These are phyloP conservation scores for Stagonosporopsis vannaccii DNA, from an alignment of 2,329 filamentous ascomycete species.

Conservation along the genomic window DNA sequence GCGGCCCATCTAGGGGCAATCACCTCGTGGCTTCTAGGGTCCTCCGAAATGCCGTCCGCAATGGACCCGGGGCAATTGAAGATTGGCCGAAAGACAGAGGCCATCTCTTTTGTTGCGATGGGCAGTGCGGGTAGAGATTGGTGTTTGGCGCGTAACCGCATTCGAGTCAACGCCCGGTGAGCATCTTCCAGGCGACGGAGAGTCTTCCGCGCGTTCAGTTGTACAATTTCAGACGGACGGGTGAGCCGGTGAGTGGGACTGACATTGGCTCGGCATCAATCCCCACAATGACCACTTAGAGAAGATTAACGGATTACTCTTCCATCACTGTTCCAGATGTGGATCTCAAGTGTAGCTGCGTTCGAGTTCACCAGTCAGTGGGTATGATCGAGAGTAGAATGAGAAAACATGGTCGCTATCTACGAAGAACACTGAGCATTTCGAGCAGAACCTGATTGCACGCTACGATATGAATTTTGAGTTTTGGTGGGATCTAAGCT, in stretches of 20 bases:
- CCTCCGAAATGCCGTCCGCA: background rate
- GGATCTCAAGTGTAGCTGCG: constrained; percentile 1
- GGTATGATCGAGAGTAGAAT: background rate
- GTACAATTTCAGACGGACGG: constrained; percentile 12
- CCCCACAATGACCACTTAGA: constrained; percentile 2
- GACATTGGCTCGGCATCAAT: constrained; percentile 1
- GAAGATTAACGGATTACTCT: background rate
- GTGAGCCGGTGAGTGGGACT: constrained; percentile 6
- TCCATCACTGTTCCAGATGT: constrained; percentile 4
- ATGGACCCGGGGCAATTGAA: background rate
- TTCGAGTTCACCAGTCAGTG: background rate
- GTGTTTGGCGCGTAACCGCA: constrained; percentile 6
- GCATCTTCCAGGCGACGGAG: background rate
- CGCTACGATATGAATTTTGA: background rate
- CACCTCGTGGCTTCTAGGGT: constrained; percentile 3
- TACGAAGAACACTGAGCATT: background rate
- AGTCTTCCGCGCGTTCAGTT: constrained; percentile 4
- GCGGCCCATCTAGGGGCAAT: background rate
- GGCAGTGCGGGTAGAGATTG: background rate
- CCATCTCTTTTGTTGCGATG: background rate
- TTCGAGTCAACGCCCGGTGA: background rate
- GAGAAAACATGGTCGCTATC: background rate
- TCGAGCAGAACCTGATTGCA: background rate
- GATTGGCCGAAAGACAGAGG: background rate
- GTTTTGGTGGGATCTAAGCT: background rate